Percentiles rank a stretch among this genome's conserved stretches.
These are phyloP conservation scores for Ascochyta clinopodiicola DNA, from an alignment of 2,329 filamentous ascomycete species.

Conservation along the genomic window DNA sequence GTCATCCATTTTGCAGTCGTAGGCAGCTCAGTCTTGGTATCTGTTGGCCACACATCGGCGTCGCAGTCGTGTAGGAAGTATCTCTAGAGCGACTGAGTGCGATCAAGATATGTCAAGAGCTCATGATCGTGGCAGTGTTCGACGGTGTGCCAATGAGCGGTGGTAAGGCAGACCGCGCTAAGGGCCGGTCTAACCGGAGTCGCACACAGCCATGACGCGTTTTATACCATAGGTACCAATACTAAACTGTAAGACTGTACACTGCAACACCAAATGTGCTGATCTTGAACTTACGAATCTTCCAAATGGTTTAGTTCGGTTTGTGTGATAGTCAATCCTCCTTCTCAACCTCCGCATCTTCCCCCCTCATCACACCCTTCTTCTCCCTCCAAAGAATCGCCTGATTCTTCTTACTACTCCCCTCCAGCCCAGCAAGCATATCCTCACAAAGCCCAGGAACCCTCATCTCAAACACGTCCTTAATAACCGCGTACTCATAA, in stretches of 20 bases:
- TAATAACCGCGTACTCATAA: constrained; percentile 64
- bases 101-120: background rate
- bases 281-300: too few species aligned
- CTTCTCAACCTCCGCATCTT: constrained; percentile 6
- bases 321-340: background rate
- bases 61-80: constrained; percentile 1
- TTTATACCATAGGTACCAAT: background rate
- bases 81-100: background rate
- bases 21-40: background rate
- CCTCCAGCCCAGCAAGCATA: constrained; percentile 37
- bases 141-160: constrained; percentile 8
- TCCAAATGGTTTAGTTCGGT: too few species aligned
- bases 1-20: constrained; percentile 56
- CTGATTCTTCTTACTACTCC: constrained; percentile 33
- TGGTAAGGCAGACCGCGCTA: constrained; percentile 12
- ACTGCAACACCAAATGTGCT: too few species aligned
- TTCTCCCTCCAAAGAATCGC: constrained; percentile 11
- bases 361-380: background rate
- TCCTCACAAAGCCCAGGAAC: constrained; percentile 51
- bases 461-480: constrained; percentile 65
- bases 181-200: constrained; percentile 6
- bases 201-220: background rate
- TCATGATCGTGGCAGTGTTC: constrained; percentile 17
- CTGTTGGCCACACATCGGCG: background rate
- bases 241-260: background rate